Evolutionary conservation across 805 yeast species (phyloP).

Genomic region (Zygotorulaspora florentina): DNA sequence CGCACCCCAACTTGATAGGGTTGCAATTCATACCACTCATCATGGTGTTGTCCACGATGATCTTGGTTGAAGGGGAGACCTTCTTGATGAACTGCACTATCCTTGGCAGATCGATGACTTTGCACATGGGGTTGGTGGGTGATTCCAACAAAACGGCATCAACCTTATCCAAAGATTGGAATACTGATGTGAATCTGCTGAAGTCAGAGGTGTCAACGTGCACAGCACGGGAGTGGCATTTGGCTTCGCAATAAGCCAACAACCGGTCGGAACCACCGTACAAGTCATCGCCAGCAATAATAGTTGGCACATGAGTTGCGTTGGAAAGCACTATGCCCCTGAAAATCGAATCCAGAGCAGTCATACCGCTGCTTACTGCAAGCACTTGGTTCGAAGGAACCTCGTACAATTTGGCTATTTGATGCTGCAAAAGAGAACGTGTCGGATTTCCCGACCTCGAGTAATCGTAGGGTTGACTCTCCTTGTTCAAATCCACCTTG

Average conservation of each 20-base stretch:
- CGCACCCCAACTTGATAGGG: constrained; percentile 83
- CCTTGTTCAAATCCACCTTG: constrained; percentile 66
- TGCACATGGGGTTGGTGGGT: constrained; percentile 91
- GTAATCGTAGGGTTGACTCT: constrained; percentile 60
- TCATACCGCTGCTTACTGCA: constrained; percentile 91
- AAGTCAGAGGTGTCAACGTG: constrained; percentile 82
- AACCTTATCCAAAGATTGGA: constrained; percentile 59
- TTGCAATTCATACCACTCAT: constrained; percentile 85
- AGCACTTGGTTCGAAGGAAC: constrained; percentile 73
- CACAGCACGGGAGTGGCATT: constrained; percentile 59
- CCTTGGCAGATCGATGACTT: constrained; percentile 73
- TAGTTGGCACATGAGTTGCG: constrained; percentile 52
- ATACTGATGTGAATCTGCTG: constrained; percentile 52
- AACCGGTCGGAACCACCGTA: constrained; percentile 93
- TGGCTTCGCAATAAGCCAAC: constrained; percentile 62
- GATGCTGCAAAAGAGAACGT: constrained; percentile 71
- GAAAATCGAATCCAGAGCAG: constrained; percentile 81
- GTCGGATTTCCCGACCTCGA: constrained; percentile 95
- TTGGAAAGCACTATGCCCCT: constrained; percentile 45
- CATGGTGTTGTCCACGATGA: constrained; percentile 95
- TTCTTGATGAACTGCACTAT: constrained; percentile 64
- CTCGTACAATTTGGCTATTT: constrained; percentile 56
- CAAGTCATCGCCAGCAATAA: constrained; percentile 89
- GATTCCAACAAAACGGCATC: constrained; percentile 60
- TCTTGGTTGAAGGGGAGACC: constrained; percentile 60